Evolutionary conservation across 148 eudicot genomes (phyloP), one percentile per base, ranked within the genome.

Genomic region (Spergularia bocconei): DNA sequence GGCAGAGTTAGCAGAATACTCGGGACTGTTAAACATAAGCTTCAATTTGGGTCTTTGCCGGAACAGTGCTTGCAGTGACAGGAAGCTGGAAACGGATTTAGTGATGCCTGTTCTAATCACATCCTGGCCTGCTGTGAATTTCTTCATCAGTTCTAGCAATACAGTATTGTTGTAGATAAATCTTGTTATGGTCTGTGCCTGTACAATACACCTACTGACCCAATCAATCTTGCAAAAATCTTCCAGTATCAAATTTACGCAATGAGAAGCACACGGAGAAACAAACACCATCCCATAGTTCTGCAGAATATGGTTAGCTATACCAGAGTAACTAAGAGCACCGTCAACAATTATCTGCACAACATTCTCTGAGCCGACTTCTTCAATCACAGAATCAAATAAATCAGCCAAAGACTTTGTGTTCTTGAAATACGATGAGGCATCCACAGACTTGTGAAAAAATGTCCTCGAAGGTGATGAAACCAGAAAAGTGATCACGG

Each of bases 381-480:
- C 90, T 81, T 88, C 92, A 78, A 94, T 87, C 25, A 92, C 87
- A 11, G 97, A 88, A 79, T 90, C 96, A 75, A 94, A 91, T 48
- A 90, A 71, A 83, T 94, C 97, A 64, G 88, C 85, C 62, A 92
- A 81, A 70, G 79, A 86, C 74, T 92, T 94, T 15, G 73, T 59
- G 72, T 84, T 92, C 84, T 89, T 94, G 79, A 83, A 90, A 80
- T 86, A 89, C 0, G 93, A 83, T 23, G 97, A 90, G 7, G 91
- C 92, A 63, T 94, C 98, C 2, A 92, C 96, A 1, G 98, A 94
- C 82, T 90, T 94, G 85, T 94, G 92, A 77, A 94, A 94, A 78
- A 89, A 92, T 63, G 96, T 90, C 80, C 93, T 81, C 1, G 93
- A 86, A n/a, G 98, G 98, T 25, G 98, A 94, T n/a, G 98, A 90